A percentile compares a stretch with the other conserved stretches of the same genome.
These are phyloP conservation scores for Beauveria rudraprayagi DNA, from an alignment of 2,329 filamentous ascomycete species.

Conservation along the genomic window DNA sequence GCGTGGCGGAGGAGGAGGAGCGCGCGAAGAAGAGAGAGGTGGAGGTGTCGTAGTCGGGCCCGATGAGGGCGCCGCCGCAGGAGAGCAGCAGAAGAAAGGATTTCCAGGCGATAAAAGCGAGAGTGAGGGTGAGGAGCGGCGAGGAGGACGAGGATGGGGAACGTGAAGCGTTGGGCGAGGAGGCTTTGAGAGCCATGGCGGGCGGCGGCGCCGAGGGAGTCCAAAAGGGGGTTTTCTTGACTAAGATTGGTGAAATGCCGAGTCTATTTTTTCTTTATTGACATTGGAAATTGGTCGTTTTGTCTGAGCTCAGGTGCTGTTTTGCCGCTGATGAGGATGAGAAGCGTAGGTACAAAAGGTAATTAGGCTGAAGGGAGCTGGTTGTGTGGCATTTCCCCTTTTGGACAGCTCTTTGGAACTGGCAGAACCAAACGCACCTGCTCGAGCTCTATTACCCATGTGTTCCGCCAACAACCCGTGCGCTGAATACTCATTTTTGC, in stretches of 20 bases:
- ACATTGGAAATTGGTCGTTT: neutral
- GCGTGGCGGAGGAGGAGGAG: constrained; percentile 27
- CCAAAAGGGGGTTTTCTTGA: neutral
- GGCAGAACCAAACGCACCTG: neutral
- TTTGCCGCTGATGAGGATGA: too few species aligned
- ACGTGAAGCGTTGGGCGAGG: neutral
- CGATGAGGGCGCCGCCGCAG: constrained; percentile 37
- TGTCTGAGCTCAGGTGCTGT: too few species aligned
- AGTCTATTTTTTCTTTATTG: too few species aligned
- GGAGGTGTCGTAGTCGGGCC: constrained; percentile 72
- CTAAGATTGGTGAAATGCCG: neutral
- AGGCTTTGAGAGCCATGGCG: neutral
- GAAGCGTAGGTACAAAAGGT: too few species aligned
- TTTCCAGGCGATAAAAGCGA: constrained; percentile 59
- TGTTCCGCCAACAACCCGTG: too few species aligned
- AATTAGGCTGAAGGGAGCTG: neutral
- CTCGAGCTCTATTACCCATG: too few species aligned
- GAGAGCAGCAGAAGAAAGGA: constrained; percentile 54
- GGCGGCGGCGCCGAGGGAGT: too few species aligned
- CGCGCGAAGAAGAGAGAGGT: constrained; percentile 40
- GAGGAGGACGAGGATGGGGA: neutral
- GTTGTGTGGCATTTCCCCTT: neutral
- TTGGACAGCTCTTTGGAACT: neutral
- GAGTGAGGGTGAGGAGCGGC: constrained; percentile 20
- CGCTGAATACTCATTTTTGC: too few species aligned